Percentiles rank a stretch among this genome's conserved stretches.
phyloP scores from a whole-genome alignment of 805 yeast species.

The Yarrowia alimentaria region DNA sequence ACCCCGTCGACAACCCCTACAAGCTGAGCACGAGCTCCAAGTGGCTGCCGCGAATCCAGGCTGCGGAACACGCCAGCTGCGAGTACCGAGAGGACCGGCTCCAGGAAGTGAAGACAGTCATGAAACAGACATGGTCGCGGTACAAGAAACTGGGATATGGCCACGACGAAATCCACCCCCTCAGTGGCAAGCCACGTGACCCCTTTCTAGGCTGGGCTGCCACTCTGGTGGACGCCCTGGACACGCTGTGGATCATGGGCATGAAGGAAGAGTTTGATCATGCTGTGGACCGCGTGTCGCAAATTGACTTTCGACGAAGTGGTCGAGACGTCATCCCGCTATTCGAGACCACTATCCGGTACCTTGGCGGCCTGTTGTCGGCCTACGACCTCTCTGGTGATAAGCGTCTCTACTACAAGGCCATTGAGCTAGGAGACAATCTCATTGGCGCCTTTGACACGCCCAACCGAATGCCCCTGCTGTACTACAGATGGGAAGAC shows the following conservation, averaged over 20 bases:
- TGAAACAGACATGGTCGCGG: conserved; percentile 46
- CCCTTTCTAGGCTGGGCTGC: conserved; percentile 55
- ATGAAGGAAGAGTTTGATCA: conserved; percentile 43
- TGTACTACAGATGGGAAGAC: conserved; percentile 47
- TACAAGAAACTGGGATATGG: conserved; percentile 48
- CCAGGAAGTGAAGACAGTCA: conserved; percentile 41
- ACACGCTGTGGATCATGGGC: conserved; percentile 51
- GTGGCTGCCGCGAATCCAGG: conserved; percentile 31
- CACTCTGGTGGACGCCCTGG: conserved; percentile 52
- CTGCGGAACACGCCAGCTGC: conserved; percentile 14
- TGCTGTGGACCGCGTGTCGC: conserved; percentile 42
- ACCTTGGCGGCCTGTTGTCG: conserved; percentile 53
- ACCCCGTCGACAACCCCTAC: conserved; percentile 3
- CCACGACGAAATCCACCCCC: conserved; percentile 48
- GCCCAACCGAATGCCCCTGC: conserved; percentile 54
- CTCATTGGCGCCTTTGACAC: conserved; percentile 58
- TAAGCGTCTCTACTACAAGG: conserved; percentile 42
- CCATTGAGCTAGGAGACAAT: conserved; percentile 49
- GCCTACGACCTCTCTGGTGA: conserved; percentile 51
- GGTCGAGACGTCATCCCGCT: conserved; percentile 47
- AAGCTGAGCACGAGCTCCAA: not conserved
- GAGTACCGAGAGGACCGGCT: conserved; percentile 32
- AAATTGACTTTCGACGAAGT: conserved; percentile 44
- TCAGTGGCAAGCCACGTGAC: conserved; percentile 39
- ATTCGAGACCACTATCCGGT: conserved; percentile 53